These are phyloP conservation scores for Spinacia oleracea DNA, from an alignment of 179 eudicot species.

Conservation along the genomic window DNA sequence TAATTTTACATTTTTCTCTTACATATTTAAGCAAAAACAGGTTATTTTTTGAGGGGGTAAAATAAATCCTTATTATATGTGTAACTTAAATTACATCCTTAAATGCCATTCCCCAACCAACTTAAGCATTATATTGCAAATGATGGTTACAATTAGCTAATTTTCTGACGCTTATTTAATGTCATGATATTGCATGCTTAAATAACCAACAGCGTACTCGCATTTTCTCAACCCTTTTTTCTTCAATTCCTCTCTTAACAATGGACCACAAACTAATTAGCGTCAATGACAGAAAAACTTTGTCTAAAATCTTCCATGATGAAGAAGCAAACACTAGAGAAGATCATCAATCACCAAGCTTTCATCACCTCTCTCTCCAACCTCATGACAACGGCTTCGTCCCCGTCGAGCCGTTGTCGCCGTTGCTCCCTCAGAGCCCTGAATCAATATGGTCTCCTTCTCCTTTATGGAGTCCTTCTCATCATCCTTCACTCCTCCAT, in stretches of 20 bases:
- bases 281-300: background rate
- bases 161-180: background rate
- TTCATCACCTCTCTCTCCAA: background rate
- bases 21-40: background rate
- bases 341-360: background rate
- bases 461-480: slow-evolving; percentile 23
- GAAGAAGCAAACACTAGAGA: background rate
- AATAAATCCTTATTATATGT: too few species aligned
- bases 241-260: background rate
- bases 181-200: background rate
- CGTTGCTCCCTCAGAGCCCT: slow-evolving; percentile 6
- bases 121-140: background rate
- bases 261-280: background rate
- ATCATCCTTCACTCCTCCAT: slow-evolving; percentile 41
- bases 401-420: background rate
- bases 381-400: background rate
- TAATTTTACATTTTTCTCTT: background rate
- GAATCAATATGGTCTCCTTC: slow-evolving; percentile 43
- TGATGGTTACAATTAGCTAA: background rate
- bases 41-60: background rate
- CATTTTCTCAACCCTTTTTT: background rate
- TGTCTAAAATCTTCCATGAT: background rate
- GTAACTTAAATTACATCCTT: background rate
- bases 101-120: background rate
- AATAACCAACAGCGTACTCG: background rate